A percentile compares a stretch with the other conserved stretches of the same genome.
phyloP scores from a whole-genome alignment of 2,329 filamentous ascomycete genomes.

The Phoma sp. region DNA sequence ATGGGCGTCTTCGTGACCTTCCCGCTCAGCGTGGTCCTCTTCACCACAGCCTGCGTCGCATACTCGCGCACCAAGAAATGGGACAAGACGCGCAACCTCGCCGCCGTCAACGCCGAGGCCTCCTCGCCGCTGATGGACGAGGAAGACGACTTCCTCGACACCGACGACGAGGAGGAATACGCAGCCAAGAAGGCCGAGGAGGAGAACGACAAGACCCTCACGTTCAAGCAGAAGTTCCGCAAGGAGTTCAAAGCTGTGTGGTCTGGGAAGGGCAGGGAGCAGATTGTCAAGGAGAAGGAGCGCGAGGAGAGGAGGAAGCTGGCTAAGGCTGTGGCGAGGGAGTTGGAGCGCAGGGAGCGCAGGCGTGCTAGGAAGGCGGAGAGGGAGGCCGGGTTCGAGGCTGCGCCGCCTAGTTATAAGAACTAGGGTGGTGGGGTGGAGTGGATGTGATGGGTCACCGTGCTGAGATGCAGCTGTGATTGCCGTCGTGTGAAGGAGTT shows the following conservation, averaged over 20 bases:
- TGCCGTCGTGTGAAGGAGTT: slow-evolving; percentile 3
- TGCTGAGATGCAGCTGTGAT: neutral
- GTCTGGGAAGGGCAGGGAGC: slow-evolving; percentile 34
- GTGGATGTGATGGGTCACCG: neutral
- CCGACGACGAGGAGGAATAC: slow-evolving; percentile 38
- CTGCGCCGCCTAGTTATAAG: slow-evolving; percentile 31
- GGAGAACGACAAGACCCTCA: slow-evolving; percentile 32
- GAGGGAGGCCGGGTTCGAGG: slow-evolving; percentile 23
- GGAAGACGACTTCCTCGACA: slow-evolving; percentile 38
- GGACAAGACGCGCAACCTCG: slow-evolving; percentile 37
- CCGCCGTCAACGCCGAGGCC: slow-evolving; percentile 30
- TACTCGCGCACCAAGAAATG: slow-evolving; percentile 41
- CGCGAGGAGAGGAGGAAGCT: slow-evolving; percentile 40
- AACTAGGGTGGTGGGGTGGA: slow-evolving; percentile 15
- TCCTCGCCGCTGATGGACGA: slow-evolving; percentile 25
- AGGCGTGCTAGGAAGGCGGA: slow-evolving; percentile 31
- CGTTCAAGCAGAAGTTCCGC: slow-evolving; percentile 39
- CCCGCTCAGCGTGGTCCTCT: slow-evolving; percentile 29
- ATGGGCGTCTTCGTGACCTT: slow-evolving; percentile 35
- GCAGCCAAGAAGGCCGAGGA: slow-evolving; percentile 39
- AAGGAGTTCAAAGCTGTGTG: slow-evolving; percentile 41
- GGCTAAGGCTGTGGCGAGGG: slow-evolving; percentile 39
- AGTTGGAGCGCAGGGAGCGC: slow-evolving; percentile 35
- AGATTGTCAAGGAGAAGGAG: slow-evolving; percentile 37
- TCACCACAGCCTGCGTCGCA: slow-evolving; percentile 33